These are phyloP conservation scores for Cordyceps sp. DNA, from an alignment of 2,329 filamentous ascomycete genomes.

Conservation along the genomic window DNA sequence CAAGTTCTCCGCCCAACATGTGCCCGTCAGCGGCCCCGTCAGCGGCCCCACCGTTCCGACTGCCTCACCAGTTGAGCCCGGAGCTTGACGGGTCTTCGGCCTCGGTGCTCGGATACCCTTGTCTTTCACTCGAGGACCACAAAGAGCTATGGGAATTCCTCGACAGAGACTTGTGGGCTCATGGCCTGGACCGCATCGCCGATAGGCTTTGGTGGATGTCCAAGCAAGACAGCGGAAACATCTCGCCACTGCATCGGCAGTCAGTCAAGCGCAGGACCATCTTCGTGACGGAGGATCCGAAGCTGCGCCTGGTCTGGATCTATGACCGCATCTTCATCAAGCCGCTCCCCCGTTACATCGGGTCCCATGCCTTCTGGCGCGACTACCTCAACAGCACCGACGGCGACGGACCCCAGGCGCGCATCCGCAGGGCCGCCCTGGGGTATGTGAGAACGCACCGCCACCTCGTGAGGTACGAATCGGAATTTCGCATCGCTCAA, in stretches of 20 bases:
- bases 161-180: background rate
- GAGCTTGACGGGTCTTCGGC: too few species aligned
- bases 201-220: conserved; percentile 7
- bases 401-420: background rate
- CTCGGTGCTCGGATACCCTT: background rate
- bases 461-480: conserved; percentile 15
- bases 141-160: background rate
- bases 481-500: conserved; percentile 16
- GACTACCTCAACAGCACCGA: conserved; percentile 2
- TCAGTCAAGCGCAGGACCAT: conserved; percentile 18
- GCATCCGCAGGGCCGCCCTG: conserved; percentile 8
- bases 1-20: too few species aligned
- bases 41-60: too few species aligned
- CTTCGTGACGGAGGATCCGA: conserved; percentile 20
- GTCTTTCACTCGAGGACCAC: background rate
- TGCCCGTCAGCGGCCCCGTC: too few species aligned
- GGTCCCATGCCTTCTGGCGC: conserved; percentile 13
- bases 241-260: conserved; percentile 21
- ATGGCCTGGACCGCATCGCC: background rate
- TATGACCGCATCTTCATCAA: conserved; percentile 23
- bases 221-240: conserved; percentile 9
- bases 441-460: conserved; percentile 20
- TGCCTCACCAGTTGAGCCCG: too few species aligned
- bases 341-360: conserved; percentile 20
- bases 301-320: conserved; percentile 24